Evolutionary conservation across 345 rosid genomes (phyloP), one percentile per base, ranked within the genome.

Genomic region (Syzygium aqueum): DNA sequence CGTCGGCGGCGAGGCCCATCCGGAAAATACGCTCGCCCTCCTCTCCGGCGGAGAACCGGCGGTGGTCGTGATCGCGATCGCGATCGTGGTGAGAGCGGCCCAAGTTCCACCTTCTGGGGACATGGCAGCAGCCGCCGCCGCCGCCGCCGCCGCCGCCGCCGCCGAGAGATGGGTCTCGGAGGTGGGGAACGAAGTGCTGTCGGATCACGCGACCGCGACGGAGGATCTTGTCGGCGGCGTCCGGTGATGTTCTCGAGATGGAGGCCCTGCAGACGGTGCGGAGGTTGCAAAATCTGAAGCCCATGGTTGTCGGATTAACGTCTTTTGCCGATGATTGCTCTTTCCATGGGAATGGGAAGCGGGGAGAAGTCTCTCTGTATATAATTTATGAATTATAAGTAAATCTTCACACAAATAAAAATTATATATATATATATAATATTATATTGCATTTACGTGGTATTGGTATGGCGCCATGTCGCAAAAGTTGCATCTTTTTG

Each of bases 11-110:
- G 53, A 97, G 95, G 85, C 98, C 98, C 59, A 97, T 91, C 46
- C 96, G 93, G 92, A 97, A 95, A n/a, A 96, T 93, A 57, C 87
- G 92, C 89, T 94, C 99, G 4, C 94, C 97, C 46, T 94, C 93
- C 57, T 91, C 83, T 3, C 89, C 91, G 16, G 90, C 56, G 19
- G 87, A 86, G 14, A 87, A 86, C 11, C 85, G 86, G 40, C 67
- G 90, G 56, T 77, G 89, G 28, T 86, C 88, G 51, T 89, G 92
- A 83, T 90, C 88, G 85, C 88, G 90, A 59, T 85, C 87, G 61
- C 53, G 87, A 17, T 85, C 87, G 46, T 90, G 91, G 85, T 94
- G 93, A 84, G 95, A 85, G 89, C 94, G 95, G 49, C 94, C 97
- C 13, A 93, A 88, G 90, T 96, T 97, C 96, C 95, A 95, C 89